Conservation (phyloP, 306 rosid species). For the Fragaria nilgerrensis region DNA sequence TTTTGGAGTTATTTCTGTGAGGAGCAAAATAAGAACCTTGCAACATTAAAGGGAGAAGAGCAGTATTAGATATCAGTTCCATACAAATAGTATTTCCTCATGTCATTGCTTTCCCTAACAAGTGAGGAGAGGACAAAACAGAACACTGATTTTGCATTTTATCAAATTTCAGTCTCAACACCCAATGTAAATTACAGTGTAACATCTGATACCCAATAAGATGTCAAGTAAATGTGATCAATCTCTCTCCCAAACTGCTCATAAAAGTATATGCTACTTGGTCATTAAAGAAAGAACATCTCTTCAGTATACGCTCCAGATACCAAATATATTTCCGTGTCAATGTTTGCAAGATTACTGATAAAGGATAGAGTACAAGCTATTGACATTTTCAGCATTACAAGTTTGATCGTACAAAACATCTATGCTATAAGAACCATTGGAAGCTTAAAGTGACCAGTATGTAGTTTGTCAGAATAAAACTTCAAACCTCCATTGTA, state of each 20-base stretch:
- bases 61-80: not conserved
- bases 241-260: not conserved
- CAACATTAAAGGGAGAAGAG: constrained; percentile 24
- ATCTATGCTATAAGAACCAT: not conserved
- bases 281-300: not conserved
- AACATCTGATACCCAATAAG: not conserved
- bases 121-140: not conserved
- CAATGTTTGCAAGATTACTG: not conserved
- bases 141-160: not conserved
- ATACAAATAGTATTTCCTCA: not conserved
- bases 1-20: constrained; percentile 99
- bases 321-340: not conserved
- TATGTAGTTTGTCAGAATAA: not conserved
- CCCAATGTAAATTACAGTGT: not conserved
- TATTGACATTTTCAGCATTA: not conserved
- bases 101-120: constrained; percentile 11
- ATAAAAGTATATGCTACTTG: not conserved
- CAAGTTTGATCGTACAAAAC: not conserved
- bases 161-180: not conserved
- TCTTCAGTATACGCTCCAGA: not conserved
- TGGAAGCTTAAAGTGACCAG: not conserved
- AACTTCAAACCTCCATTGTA: constrained; percentile 10
- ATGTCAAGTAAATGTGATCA: not conserved
- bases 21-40: constrained; percentile 95
- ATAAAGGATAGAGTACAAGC: not conserved